Evolutionary conservation across 345 rosid genomes (phyloP), one percentile per base, ranked within the genome.

Genomic region (Syzygium grande): DNA sequence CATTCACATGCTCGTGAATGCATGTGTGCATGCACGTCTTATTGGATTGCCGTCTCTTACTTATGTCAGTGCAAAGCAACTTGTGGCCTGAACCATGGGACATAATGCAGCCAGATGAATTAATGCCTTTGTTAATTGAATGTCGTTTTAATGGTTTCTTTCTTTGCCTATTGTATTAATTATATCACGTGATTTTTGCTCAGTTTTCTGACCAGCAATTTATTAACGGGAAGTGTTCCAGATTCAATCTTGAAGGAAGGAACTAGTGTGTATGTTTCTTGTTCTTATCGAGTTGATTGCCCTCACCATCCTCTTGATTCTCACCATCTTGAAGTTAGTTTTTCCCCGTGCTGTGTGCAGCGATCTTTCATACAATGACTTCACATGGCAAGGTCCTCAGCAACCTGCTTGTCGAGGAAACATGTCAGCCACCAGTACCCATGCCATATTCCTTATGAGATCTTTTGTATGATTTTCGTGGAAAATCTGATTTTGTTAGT

Each of bases 311-410:
- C 49, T 51, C 46, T 30, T 3, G 17, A 84, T 54, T 54, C 34
- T 3, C 30, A 27, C 49, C 54, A 85, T 25, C 78, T 77, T 49
- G 10, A 77, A 11, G 78, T 89, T 19, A 29, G 11, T 46, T n/a
- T 52, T 63, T 63, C 63, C 29, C 65, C 52, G 16, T 80, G 2
- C 13, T 63, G 41, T 77, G 54, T 86, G 59, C 94, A 94, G 96
- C 16, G 96, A 94, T 89, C 88, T 94, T 55, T 93, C 96, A 15
- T 94, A 94, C 87, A 94, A 93, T 56, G 85, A 94, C 87, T 90
- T 94, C 2, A 49, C 85, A 9, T 87, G 85, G 87, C 93, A 90
- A 88, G 89, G 90, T 85, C 90, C 93, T 86, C 88, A n/a, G 25
- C 88, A 86, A 15, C 87, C 87, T 89, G 87, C 89, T 86, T 94